Conservation (phyloP, 1,139 yeast genomes). For the Keqinozyma sinolaborantium region DNA sequence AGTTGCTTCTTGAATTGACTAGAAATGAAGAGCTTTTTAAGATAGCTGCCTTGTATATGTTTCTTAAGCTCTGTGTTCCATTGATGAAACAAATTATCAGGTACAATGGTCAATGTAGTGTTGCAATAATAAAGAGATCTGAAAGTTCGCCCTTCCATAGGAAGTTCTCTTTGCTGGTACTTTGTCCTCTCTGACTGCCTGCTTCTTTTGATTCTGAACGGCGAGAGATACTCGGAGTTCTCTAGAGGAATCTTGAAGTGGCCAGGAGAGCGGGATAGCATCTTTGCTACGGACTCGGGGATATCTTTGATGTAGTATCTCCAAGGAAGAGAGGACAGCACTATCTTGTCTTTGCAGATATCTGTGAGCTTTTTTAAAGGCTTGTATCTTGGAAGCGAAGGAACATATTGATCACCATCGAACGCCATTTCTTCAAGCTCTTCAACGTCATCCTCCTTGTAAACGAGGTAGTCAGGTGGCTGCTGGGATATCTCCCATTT, state of each 20-base stretch:
- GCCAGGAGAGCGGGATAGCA: conserved; percentile 40
- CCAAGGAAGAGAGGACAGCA: conserved; percentile 56
- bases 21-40: conserved; percentile 34
- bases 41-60: conserved; percentile 39
- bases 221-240: conserved; percentile 17
- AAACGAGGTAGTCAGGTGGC: conserved; percentile 30
- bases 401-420: conserved; percentile 2
- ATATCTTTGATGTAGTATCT: conserved; percentile 38
- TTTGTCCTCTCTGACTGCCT: conserved; percentile 12
- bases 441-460: conserved; percentile 12
- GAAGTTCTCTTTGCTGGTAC: conserved; percentile 6
- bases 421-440: conserved; percentile 7
- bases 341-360: conserved; percentile 40
- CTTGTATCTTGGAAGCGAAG: conserved; percentile 1
- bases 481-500: conserved; percentile 46
- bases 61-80: conserved; percentile 60
- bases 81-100: conserved; percentile 64
- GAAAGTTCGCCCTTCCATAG: conserved; percentile 18
- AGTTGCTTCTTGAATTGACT: conserved; percentile 23
- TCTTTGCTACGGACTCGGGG: conserved; percentile 38
- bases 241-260: conserved; percentile 33
- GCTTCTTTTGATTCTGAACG: conserved; percentile 17
- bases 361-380: conserved; percentile 18
- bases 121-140: conserved; percentile 39
- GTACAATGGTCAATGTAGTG: conserved; percentile 59